Conservation (phyloP, 257 asterid species). For the Cordia subcordata region DNA sequence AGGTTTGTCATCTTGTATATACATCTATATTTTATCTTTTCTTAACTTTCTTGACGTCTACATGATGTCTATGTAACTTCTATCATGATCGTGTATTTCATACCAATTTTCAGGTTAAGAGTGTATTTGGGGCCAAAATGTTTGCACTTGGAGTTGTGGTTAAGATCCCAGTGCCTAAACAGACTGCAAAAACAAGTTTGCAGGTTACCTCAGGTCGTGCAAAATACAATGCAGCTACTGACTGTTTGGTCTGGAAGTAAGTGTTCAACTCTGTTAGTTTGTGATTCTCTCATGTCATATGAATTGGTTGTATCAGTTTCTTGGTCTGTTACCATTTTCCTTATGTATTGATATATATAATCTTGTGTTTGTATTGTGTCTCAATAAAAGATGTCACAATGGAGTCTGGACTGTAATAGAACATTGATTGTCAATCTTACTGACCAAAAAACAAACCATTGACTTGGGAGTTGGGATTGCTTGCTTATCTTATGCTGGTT, state of each 20-base stretch:
- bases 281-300: too few relatives aligned
- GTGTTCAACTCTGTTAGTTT: constrained; percentile 21
- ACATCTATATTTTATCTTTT: background rate
- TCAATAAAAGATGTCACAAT: too few relatives aligned
- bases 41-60: background rate
- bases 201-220: constrained; percentile 99
- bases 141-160: constrained; percentile 98
- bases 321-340: too few relatives aligned
- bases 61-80: background rate
- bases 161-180: constrained; percentile 99
- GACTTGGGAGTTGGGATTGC: too few relatives aligned
- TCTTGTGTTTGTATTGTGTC: too few relatives aligned
- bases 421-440: too few relatives aligned
- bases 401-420: too few relatives aligned
- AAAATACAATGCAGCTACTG: constrained; percentile 90
- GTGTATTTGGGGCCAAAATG: constrained; percentile 99
- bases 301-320: too few relatives aligned
- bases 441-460: too few relatives aligned
- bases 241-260: constrained; percentile 99
- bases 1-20: constrained; percentile 53
- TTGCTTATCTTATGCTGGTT: too few relatives aligned
- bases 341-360: too few relatives aligned
- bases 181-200: constrained; percentile 96
- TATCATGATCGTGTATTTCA: background rate
- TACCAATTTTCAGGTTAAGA: constrained; percentile 71